Evolutionary conservation across 306 rosid genomes (phyloP).

Genomic region (Cucumis melo): DNA sequence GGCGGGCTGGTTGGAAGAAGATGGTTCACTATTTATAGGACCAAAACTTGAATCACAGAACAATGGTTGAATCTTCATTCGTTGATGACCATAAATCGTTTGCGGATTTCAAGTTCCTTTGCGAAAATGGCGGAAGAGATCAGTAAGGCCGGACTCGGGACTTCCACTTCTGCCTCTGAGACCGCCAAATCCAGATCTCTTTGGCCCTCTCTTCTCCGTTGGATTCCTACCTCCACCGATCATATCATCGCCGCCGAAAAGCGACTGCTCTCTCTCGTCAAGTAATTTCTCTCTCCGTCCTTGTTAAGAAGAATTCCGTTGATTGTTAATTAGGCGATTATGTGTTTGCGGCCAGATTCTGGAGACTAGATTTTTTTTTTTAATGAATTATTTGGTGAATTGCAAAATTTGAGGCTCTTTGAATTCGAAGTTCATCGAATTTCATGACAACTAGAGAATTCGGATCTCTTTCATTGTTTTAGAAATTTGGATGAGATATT

Average conservation of each 20-base stretch:
- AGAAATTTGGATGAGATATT: neutral
- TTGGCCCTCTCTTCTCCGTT: constrained; percentile 80
- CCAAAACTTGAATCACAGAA: neutral
- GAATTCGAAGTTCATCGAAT: neutral
- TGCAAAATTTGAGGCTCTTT: neutral
- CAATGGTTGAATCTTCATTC: neutral
- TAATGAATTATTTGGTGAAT: neutral
- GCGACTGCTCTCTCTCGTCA: constrained; percentile 82
- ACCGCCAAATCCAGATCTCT: constrained; percentile 22
- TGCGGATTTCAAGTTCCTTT: constrained; percentile 16
- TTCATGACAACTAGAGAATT: neutral
- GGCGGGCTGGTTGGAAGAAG: constrained; percentile 2
- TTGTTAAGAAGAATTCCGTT: neutral
- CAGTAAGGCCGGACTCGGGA: constrained; percentile 20
- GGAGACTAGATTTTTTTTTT: neutral
- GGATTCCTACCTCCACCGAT: constrained; percentile 84
- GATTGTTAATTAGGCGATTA: neutral
- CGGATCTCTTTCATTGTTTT: neutral
- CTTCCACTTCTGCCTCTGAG: constrained; percentile 11
- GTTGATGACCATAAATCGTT: constrained; percentile 37
- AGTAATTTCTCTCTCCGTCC: constrained; percentile 29
- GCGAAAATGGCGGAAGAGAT: constrained; percentile 55
- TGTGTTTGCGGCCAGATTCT: neutral
- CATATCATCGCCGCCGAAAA: constrained; percentile 79
- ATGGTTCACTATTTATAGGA: neutral